Percentiles rank a stretch among this genome's conserved stretches.
Evolutionary conservation across 2,329 filamentous ascomycete species (phyloP).

Genomic region (Aspergillus ochraceus): DNA sequence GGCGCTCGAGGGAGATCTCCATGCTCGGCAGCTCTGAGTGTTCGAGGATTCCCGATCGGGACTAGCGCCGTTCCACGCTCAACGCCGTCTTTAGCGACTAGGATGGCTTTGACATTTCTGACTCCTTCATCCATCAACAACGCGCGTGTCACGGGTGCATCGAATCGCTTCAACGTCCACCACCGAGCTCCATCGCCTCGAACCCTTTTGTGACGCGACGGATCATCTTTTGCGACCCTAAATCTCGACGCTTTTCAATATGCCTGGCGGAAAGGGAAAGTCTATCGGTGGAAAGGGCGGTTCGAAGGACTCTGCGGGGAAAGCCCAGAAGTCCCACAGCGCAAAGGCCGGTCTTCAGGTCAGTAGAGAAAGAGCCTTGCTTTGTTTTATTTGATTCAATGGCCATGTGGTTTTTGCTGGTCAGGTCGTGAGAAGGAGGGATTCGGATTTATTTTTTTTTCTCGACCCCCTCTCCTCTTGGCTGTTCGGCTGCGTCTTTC

Average conservation of each 20-base stretch:
- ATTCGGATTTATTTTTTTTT: background rate
- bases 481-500: background rate
- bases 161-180: constrained; percentile 31
- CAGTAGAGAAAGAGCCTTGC: constrained; percentile 46
- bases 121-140: constrained; percentile 47
- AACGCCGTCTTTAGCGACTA: constrained; percentile 38
- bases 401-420: background rate
- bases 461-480: background rate
- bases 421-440: background rate
- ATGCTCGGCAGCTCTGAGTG: constrained; percentile 19
- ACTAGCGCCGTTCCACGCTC: constrained; percentile 33
- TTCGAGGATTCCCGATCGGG: constrained; percentile 31
- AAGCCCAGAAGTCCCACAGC: constrained; percentile 90
- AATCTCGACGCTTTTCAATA: constrained; percentile 40
- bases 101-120: constrained; percentile 39
- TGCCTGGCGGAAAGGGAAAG: constrained; percentile 93
- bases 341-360: constrained; percentile 95
- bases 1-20: constrained; percentile 9
- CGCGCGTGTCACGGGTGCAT: constrained; percentile 33
- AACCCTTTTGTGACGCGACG: constrained; percentile 27
- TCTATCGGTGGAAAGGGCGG: constrained; percentile 87
- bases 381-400: background rate
- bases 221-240: constrained; percentile 26
- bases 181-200: constrained; percentile 23
- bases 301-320: constrained; percentile 78